phyloP scores from a whole-genome alignment of 148 eudicot genomes.

The Fagopyrum esculentum region DNA sequence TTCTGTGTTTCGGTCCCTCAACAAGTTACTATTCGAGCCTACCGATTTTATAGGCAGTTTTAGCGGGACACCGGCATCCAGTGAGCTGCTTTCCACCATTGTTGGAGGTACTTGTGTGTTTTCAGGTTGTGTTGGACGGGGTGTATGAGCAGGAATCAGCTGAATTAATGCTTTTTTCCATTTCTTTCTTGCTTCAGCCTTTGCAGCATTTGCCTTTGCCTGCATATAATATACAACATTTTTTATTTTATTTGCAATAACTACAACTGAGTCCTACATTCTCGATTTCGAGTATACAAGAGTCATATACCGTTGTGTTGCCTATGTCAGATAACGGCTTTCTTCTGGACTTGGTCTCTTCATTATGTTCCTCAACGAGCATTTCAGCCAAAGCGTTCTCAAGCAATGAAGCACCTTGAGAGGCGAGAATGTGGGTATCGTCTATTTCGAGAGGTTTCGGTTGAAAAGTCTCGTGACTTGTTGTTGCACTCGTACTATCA shows the following conservation, averaged over 20 bases:
- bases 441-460: conserved; percentile 16
- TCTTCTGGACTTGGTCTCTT: conserved; percentile 36
- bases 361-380: conserved; percentile 21
- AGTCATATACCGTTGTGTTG: conserved; percentile 46
- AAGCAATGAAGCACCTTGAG: conserved; percentile 75
- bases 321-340: conserved; percentile 93
- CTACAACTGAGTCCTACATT: too few relatives aligned
- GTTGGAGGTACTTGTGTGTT: neutral
- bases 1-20: conserved; percentile 6
- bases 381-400: conserved; percentile 58
- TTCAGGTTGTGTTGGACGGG: conserved; percentile 8
- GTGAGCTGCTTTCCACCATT: neutral
- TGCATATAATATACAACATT: conserved; percentile 14
- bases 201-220: conserved; percentile 62
- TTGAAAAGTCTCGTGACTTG: neutral
- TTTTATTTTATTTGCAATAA: too few relatives aligned
- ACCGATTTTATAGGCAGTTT: conserved; percentile 2
- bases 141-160: conserved; percentile 55
- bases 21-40: neutral
- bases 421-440: conserved; percentile 38
- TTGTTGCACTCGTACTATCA: conserved; percentile 14
- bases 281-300: too few relatives aligned
- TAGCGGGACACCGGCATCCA: neutral
- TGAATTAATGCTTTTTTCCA: conserved; percentile 77
- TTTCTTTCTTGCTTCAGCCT: conserved; percentile 51